These are phyloP conservation scores for Excoecaria agallocha DNA, from an alignment of 345 rosid species.

Conservation along the genomic window DNA sequence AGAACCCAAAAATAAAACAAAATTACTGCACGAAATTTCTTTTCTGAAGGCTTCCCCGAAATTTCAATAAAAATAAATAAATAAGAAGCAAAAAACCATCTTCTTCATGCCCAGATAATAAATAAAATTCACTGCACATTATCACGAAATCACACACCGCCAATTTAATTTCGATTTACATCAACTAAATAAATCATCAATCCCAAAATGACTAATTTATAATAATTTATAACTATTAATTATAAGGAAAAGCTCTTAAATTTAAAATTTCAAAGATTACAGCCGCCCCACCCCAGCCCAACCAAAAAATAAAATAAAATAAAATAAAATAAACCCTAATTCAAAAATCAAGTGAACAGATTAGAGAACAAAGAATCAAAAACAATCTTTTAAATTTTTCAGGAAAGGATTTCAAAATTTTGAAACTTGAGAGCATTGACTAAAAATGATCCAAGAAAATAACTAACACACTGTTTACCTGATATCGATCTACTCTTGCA, in stretches of 20 bases:
- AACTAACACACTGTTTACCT: not conserved
- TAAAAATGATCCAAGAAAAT: not conserved
- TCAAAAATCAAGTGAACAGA: not conserved
- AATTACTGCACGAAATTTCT: not conserved
- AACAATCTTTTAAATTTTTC: not conserved
- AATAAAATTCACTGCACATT: not conserved
- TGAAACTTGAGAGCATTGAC: not conserved
- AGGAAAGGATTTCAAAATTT: not conserved
- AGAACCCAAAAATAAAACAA: not conserved
- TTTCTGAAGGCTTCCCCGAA: too few species aligned
- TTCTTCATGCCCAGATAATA: too few species aligned
- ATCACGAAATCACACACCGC: not conserved
- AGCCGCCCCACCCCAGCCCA: too few species aligned
- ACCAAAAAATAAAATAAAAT: too few species aligned
- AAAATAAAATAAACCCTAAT: not conserved
- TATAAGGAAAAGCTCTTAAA: not conserved
- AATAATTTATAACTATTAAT: not conserved
- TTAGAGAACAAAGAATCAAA: not conserved
- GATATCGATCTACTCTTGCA: not conserved
- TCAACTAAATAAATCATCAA: constrained; percentile 7
- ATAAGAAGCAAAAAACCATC: not conserved
- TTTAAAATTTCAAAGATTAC: not conserved
- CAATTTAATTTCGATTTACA: not conserved
- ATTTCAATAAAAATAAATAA: not conserved
- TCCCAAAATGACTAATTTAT: not conserved